Base-by-base conservation (phyloP, 2,329 filamentous ascomycete species). In the Dissoconium aciculare region DNA sequence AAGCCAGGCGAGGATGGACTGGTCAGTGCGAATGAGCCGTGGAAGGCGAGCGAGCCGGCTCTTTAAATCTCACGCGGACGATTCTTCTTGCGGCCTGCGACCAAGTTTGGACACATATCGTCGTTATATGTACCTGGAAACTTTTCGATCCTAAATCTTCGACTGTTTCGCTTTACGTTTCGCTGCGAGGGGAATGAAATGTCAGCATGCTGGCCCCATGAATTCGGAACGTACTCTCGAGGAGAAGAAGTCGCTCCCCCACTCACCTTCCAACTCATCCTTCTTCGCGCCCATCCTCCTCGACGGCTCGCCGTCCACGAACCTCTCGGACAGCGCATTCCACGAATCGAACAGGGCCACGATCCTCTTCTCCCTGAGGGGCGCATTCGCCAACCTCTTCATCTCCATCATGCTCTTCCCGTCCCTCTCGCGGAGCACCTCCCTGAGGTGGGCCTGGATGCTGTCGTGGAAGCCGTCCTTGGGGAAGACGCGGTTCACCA, bases 331-430 rank as follows among this genome's bases (percentile, higher is more conserved):
- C 26, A 47, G 28, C 17, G 45, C 45, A 27, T 47, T 30, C 35
- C 31, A 37, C 10, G 36, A 27, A 24, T 47, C 41, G 25, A 41
- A 45, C 35, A 47, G 15, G n/a, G 40, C 33, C 35, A 47, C 12
- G 23, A 47, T 40, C 27, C 43, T 35, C 26, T 33, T 32, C 19
- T 46, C 40, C 13, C 45, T 29, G 11, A 35, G 36, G 6, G 21
- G 26, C 31, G 34, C 36, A 27, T 47, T 47, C 36, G 41, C 36
- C 34, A 47, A 30, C 11, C 42, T 28, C 42, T 47, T 47, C 43
- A 46, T 45, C 32, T 46, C 42, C 38, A 46, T 46, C 43, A 47
- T 43, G 8, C 34, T 39, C 30, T 41, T 46, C 5, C 45, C 45
- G 28, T 39, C 40, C 13, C 42, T 28, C 30, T 45, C 41, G 28